phyloP scores from a whole-genome alignment of 352 stramenopile genomes.

The Paralagenidium karlingii region DNA sequence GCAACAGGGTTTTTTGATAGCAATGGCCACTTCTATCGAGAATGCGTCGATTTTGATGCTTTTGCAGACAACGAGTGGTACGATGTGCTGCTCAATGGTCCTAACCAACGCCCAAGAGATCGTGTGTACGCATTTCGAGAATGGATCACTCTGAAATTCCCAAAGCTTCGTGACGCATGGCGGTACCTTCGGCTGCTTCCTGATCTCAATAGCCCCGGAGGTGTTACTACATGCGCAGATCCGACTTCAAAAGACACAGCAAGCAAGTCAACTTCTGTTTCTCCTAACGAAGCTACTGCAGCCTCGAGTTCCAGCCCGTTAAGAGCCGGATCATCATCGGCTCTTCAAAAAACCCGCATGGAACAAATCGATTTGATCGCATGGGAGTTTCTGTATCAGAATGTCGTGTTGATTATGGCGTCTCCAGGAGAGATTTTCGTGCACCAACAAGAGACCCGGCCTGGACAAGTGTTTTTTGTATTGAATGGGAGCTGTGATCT shows the following conservation, averaged over 20 bases:
- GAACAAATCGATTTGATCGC: neutral
- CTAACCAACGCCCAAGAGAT: conserved; percentile 1
- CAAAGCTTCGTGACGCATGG: no score
- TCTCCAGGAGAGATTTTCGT: conserved; percentile 9
- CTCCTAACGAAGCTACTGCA: neutral
- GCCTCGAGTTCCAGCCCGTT: conserved; percentile 5
- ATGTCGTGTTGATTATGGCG: conserved; percentile 8
- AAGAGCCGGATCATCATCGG: neutral
- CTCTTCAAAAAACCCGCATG: neutral
- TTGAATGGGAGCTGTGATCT: conserved; percentile 15
- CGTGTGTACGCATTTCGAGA: conserved; percentile 13
- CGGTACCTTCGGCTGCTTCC: conserved; percentile 6
- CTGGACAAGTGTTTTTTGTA: conserved; percentile 16
- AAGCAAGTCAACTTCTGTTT: neutral
- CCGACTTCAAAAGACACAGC: neutral
- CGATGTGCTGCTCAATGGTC: conserved; percentile 14
- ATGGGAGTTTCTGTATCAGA: conserved; percentile 8
- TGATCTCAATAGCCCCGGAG: neutral
- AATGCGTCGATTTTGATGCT: conserved; percentile 28
- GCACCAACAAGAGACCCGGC: conserved; percentile 11
- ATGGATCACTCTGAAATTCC: no score
- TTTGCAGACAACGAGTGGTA: conserved; percentile 21
- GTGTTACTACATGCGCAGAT: neutral
- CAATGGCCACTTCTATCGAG: conserved; percentile 3
- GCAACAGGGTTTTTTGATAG: neutral